Conservation (phyloP, 257 asterid genomes). For the Salvia splendens region DNA sequence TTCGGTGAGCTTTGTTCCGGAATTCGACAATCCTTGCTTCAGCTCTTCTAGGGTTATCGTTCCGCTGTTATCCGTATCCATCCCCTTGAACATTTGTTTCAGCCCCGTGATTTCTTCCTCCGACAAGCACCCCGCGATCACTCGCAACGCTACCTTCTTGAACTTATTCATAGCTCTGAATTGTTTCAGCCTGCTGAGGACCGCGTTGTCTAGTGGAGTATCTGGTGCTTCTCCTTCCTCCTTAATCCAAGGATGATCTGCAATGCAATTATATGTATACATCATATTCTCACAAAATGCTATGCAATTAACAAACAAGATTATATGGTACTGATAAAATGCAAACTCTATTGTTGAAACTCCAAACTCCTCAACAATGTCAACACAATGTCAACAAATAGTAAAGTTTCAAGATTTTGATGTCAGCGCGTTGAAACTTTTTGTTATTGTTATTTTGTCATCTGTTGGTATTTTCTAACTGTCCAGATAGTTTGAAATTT, state of each 20-base stretch:
- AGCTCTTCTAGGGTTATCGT: conserved; percentile 51
- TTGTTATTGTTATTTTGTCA: too few relatives aligned
- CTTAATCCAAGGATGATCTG: conserved; percentile 71
- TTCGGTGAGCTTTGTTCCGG: conserved; percentile 51
- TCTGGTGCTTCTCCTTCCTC: conserved; percentile 71
- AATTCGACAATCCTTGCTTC: conserved; percentile 49
- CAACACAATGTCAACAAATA: too few relatives aligned
- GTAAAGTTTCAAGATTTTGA: too few relatives aligned
- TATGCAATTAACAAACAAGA: too few relatives aligned
- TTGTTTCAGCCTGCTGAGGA: conserved; percentile 51
- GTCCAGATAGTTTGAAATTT: too few relatives aligned
- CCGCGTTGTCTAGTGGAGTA: conserved; percentile 56
- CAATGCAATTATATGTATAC: too few relatives aligned
- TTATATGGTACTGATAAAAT: too few relatives aligned
- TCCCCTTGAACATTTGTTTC: conserved; percentile 48
- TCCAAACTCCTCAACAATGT: too few relatives aligned
- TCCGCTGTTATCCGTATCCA: conserved; percentile 49
- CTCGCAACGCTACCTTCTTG: conserved; percentile 59
- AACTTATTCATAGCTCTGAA: conserved; percentile 63
- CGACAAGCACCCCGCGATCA: conserved; percentile 58
- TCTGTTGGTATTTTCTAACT: too few relatives aligned
- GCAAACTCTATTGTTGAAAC: too few relatives aligned
- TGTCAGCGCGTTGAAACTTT: too few relatives aligned
- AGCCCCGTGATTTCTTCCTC: conserved; percentile 57
- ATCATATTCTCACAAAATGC: too few relatives aligned